Evolutionary conservation across 2,329 filamentous ascomycete genomes (phyloP).

Genomic region (Penicillium corylophilum): DNA sequence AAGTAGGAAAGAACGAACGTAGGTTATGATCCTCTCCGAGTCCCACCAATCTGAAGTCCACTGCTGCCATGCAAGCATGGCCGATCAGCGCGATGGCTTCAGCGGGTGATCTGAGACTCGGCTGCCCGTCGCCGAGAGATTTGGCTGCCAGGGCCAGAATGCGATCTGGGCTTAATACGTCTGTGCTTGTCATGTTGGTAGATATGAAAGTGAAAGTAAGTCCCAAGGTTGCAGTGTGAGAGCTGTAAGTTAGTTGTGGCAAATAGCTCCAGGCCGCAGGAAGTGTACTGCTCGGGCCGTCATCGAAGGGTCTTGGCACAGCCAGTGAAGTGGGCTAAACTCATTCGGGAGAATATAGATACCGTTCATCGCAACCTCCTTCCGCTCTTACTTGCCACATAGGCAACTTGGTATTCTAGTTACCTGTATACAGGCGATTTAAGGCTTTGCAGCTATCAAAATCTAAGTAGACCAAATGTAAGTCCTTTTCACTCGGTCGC

Average conservation of each 20-base stretch:
- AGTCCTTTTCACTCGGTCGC: no score
- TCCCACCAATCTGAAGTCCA: constrained; percentile 78
- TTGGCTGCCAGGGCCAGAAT: constrained; percentile 33
- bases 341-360: no score
- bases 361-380: no score
- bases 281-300: no score
- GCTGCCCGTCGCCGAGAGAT: constrained; percentile 30
- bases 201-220: not conserved
- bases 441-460: no score
- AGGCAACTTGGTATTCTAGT: no score
- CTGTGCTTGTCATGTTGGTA: constrained; percentile 20
- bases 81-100: constrained; percentile 81
- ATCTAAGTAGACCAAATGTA: no score
- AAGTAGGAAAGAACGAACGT: constrained; percentile 45
- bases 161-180: constrained; percentile 25
- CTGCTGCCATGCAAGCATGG: constrained; percentile 77
- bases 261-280: not conserved
- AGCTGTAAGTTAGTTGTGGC: not conserved
- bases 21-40: constrained; percentile 79
- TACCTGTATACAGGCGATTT: no score
- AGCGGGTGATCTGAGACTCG: constrained; percentile 52
- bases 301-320: no score
- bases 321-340: no score
- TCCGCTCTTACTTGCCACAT: no score
- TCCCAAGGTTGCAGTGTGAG: not conserved